Evolutionary conservation across 2,329 filamentous ascomycete species (phyloP).

Genomic region (Trichophyton schoenleinii): DNA sequence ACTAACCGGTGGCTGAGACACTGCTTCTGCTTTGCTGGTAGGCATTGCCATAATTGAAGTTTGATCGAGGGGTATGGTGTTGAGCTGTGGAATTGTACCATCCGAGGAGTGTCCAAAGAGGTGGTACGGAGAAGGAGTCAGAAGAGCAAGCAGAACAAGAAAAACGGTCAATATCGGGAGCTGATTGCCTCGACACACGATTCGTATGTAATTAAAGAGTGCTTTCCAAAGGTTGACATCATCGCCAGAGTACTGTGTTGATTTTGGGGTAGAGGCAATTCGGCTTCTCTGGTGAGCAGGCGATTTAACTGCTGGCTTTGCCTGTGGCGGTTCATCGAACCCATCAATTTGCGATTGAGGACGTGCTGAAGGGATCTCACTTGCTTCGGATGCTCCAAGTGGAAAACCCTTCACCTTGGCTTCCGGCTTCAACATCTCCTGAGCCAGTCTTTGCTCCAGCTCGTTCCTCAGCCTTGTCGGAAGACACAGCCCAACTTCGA

Average conservation of each 20-base stretch:
- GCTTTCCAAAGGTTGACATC: conserved; percentile 2
- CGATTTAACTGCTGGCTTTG: neutral
- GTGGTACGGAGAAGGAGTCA: conserved; percentile 1
- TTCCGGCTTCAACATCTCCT: conserved; percentile 24
- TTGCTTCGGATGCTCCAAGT: neutral
- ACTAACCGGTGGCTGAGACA: neutral
- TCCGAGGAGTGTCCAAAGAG: neutral
- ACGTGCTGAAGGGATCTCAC: neutral
- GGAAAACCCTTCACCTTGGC: neutral
- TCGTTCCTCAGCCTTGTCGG: conserved; percentile 40
- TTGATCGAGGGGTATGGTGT: neutral
- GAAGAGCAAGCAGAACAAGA: neutral
- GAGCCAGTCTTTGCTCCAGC: conserved; percentile 34
- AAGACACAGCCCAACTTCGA: conserved; percentile 68
- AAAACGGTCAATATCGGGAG: neutral
- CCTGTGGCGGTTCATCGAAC: conserved; percentile 4
- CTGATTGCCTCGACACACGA: neutral
- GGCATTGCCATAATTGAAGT: neutral
- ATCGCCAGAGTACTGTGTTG: neutral
- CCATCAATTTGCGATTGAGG: conserved; percentile 14
- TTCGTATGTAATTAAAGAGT: conserved; percentile 1
- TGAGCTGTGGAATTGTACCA: neutral
- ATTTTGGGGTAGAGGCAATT: neutral
- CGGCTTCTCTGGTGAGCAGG: neutral
- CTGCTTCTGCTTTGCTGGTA: neutral